Evolutionary conservation across 306 rosid genomes (phyloP).

Genomic region (Vigna reflexopilosa): DNA sequence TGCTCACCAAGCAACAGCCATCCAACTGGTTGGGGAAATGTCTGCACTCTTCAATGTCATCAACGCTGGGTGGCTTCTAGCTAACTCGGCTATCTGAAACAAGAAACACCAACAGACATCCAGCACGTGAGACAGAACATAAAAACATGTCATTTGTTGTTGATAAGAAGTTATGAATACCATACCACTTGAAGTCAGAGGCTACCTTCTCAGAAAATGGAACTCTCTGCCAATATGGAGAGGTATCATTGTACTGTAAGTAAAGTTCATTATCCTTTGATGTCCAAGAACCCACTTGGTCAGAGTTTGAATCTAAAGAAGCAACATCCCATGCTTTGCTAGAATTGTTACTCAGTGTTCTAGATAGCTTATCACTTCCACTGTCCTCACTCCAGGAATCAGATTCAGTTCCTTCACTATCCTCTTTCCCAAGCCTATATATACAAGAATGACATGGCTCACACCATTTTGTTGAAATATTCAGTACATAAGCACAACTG

Average conservation of each 20-base stretch:
- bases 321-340: constrained; percentile 70
- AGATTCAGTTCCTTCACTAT: constrained; percentile 50
- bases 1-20: constrained; percentile 87
- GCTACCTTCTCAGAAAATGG: constrained; percentile 68
- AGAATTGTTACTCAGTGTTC: constrained; percentile 68
- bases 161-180: not conserved
- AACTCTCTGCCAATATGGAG: constrained; percentile 59
- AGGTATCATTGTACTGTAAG: constrained; percentile 60
- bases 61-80: constrained; percentile 62
- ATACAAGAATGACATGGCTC: constrained; percentile 11
- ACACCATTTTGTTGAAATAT: constrained; percentile 11
- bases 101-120: constrained; percentile 10
- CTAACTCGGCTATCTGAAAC: constrained; percentile 66
- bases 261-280: constrained; percentile 59
- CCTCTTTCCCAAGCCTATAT: constrained; percentile 55
- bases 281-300: constrained; percentile 56
- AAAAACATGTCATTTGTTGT: not conserved
- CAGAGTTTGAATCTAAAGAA: constrained; percentile 66
- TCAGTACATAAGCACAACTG: not conserved
- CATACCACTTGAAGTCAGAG: constrained; percentile 18
- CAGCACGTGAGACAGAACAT: not conserved
- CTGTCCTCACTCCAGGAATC: constrained; percentile 77
- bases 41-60: constrained; percentile 72
- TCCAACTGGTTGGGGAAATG: constrained; percentile 85
- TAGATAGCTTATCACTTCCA: constrained; percentile 64